Evolutionary conservation across 1,284 basidiomycete species (phyloP), one percentile per base, ranked within the genome.

Genomic region (Limonomyces culmigenus): DNA sequence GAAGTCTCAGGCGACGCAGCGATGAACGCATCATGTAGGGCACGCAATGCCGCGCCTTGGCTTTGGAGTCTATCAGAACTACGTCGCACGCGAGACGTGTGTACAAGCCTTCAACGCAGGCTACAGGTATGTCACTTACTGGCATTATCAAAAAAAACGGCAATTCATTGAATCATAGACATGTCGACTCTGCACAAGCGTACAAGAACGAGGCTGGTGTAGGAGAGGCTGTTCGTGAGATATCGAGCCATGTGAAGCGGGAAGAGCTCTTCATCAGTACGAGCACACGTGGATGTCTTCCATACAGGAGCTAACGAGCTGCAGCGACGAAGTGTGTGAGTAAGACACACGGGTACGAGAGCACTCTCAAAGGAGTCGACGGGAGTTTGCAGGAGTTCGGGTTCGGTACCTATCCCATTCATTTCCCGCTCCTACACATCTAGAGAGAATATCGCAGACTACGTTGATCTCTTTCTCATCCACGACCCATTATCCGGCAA

Each of bases 1-100:
- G n/a, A n/a, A n/a, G n/a, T n/a, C n/a, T n/a, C n/a, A n/a, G n/a
- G n/a, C n/a, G n/a, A n/a, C n/a, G n/a, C n/a, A n/a, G n/a, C n/a
- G n/a, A n/a, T n/a, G n/a, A n/a, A n/a, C n/a, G n/a, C n/a, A n/a
- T n/a, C n/a, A 27, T n/a, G 34, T 16, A 36, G 45, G 45, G 8
- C 38, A 42, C 19, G 6, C 21, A 16, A 56, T 68, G 39, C 65
- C 65, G 3, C 45, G 53, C n/a, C 50, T 69, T 1, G 65, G 65
- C 2, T 56, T 65, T 29, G 65, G 65, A 6, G 58, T 67, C 8
- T 67, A 60, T 43, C 53, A 60, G 40, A 54, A 54, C 47, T 34
- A 48, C 29, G 53, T 56, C n/a, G 34, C 40, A 6, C 48, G 48
- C 8, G 41, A 52, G 2, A 54, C 58, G 3, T 53, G 59, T 13